Base-by-base conservation (phyloP, 1,284 basidiomycete species). In the Cystobasidium pallidum region DNA sequence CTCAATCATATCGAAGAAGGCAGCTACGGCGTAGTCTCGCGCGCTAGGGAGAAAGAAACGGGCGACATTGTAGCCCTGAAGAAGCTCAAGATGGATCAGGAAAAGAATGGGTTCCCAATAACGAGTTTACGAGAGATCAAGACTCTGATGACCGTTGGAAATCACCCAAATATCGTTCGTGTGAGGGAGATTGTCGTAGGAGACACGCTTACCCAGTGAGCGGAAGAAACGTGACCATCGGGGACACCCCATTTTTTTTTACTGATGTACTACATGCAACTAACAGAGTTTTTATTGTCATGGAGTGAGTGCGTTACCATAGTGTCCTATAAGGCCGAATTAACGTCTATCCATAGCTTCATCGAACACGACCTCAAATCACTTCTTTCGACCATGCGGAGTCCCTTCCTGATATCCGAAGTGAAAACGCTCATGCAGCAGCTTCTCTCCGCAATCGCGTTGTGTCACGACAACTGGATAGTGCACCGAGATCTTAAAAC, bases 361-460 rank as follows among this genome's bases (percentile, higher is more conserved):
- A 93, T 99, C 75, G 94, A 97, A 36, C 98, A 98, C 94, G 95
- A 99, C 81, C 88, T 99, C 79, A 99, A 99, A 82, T 91, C 94
- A 1, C 86, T 99, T 62, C 85, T 99, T 67, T 91, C 89, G 13
- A 84, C 91, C 74, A 97, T 97, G 93, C 91, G 92, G 0, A 87
- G 89, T 45, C 93, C 95, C 0, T 99, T 99, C 82, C 83, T 97
- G 32, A 92, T 94, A 80, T 96, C 93, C 43, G 96, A 99, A 82
- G 91, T 98, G 83, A 99, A 99, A 85, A 98, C 94, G 0, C 84
- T 99, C 65, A 88, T 98, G 88, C 82, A 89, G 26, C 96, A 99
- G 81, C 84, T 99, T 4, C 83, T 99, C n/a, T 93, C 91, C 30
- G 96, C 95, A 2, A 89, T 96, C 13, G 88, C 87, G 0, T 89